phyloP scores from a whole-genome alignment of 2,329 filamentous ascomycete genomes.

The Emydomyces testavorans region DNA sequence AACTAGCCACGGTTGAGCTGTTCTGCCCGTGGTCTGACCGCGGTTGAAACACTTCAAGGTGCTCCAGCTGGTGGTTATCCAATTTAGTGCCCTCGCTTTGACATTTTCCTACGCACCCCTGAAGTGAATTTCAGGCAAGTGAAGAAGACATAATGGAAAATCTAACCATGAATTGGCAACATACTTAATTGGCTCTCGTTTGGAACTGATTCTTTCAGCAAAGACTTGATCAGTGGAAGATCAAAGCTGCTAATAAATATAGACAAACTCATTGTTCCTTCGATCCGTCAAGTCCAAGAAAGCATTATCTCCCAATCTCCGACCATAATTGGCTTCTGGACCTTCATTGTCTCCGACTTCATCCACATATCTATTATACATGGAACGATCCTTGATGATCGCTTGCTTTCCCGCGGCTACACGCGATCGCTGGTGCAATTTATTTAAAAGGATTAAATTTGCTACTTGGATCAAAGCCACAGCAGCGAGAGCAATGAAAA shows the following conservation, averaged over 20 bases:
- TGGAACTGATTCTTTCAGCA: too few species aligned
- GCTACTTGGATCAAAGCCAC: slow-evolving; percentile 44
- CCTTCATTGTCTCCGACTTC: slow-evolving; percentile 22
- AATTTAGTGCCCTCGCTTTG: too few species aligned
- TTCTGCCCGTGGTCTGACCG: too few species aligned
- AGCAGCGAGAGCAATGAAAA: slow-evolving; percentile 41
- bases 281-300: slow-evolving; percentile 53
- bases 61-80: too few species aligned
- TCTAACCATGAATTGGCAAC: too few species aligned
- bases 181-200: too few species aligned
- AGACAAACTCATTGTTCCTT: slow-evolving; percentile 58
- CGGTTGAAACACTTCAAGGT: too few species aligned
- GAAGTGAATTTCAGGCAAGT: too few species aligned
- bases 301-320: slow-evolving; percentile 34
- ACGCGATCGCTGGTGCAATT: slow-evolving; percentile 43
- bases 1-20: too few species aligned
- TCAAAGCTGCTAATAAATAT: slow-evolving; percentile 42
- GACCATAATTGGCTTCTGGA: slow-evolving; percentile 16
- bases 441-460: slow-evolving; percentile 45
- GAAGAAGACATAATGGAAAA: too few species aligned
- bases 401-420: slow-evolving; percentile 51
- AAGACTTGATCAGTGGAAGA: background rate
- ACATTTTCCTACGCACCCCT: too few species aligned
- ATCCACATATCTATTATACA: slow-evolving; percentile 44
- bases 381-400: slow-evolving; percentile 48